Percentiles rank a stretch among this genome's conserved stretches.
Evolutionary conservation across 2,329 filamentous ascomycete genomes (phyloP).

Genomic region (Didymosphaeria variabile): DNA sequence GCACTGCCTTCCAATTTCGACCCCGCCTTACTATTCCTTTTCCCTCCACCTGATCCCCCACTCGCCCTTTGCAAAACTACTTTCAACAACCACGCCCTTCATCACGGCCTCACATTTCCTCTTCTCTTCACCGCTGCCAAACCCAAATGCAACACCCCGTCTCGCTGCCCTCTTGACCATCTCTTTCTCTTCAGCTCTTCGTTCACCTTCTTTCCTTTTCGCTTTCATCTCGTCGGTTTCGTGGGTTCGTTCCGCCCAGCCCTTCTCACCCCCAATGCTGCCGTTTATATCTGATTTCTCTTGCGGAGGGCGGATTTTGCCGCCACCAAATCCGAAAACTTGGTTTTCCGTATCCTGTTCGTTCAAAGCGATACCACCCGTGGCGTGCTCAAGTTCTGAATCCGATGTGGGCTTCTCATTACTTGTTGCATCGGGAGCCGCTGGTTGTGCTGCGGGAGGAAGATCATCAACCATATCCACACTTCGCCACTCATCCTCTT

Average conservation of each 20-base stretch:
- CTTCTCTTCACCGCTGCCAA: constrained; percentile 43
- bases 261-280: constrained; percentile 65
- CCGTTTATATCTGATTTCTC: constrained; percentile 63
- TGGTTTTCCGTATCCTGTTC: constrained; percentile 4
- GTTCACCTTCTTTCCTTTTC: constrained; percentile 61
- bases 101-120: constrained; percentile 68
- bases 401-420: constrained; percentile 28
- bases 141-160: constrained; percentile 66
- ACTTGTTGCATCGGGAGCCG: constrained; percentile 11
- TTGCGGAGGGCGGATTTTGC: constrained; percentile 53
- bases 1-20: too few relatives aligned
- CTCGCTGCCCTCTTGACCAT: constrained; percentile 70
- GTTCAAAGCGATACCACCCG: constrained; percentile 27
- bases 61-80: constrained; percentile 68
- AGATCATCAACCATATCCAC: constrained; percentile 56
- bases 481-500: constrained; percentile 53
- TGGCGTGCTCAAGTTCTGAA: constrained; percentile 19
- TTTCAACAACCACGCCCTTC: constrained; percentile 66
- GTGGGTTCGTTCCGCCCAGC: constrained; percentile 60
- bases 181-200: constrained; percentile 61
- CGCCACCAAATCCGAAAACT: constrained; percentile 40
- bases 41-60: constrained; percentile 68
- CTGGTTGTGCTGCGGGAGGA: not conserved
- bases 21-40: constrained; percentile 20
- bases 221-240: constrained; percentile 63